Base-by-base conservation (phyloP, 1,284 basidiomycete species). In the Grifola frondosa region DNA sequence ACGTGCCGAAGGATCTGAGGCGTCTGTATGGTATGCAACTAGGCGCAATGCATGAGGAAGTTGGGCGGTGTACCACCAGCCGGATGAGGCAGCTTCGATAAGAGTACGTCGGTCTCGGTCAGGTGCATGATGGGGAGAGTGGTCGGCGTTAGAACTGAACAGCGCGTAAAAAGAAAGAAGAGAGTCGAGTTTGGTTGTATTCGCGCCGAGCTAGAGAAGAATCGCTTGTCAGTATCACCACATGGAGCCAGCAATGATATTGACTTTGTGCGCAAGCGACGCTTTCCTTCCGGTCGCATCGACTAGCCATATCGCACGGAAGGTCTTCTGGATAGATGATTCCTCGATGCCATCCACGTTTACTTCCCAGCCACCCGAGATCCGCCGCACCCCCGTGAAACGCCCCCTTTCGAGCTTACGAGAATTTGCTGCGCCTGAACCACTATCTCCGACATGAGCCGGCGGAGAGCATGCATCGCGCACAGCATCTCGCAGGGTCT, bases 1-100 rank as follows among this genome's bases (percentile, higher is more conserved):
- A 35, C 58, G 61, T 9, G 62, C 52, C 26, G 57, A 42, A 10
- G 64, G 48, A 42, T 66, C 53, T 6, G 34, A 36, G 23, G 56
- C 57, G 23, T 58, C 55, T 5, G 66, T 68, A 30, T 64, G 63
- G 44, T 62, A 68, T 17, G 49, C 58, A 21, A 68, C 62, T 9
- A 68, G 40, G 6, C 66, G 59, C 15, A 48, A 55, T 17, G 54
- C 51, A 30, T 54, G 32, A 3, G 62, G 51, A 15, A 68, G 54
- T 30, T 52, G 59, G 25, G 66, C 60, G 32, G 56, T 62, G 43
- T 68, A 69, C 59, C 60, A 67, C 66, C 67, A 68, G 19, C 67
- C 66, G 4, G 53, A 48, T 12, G 54, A 21, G 29, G 58, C 48
- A 12, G 67, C 64, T 45, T 69, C 67, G 30, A 68, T 66, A 3